These are phyloP conservation scores for Acarospora socialis DNA, from an alignment of 2,329 filamentous ascomycete genomes.

Conservation along the genomic window DNA sequence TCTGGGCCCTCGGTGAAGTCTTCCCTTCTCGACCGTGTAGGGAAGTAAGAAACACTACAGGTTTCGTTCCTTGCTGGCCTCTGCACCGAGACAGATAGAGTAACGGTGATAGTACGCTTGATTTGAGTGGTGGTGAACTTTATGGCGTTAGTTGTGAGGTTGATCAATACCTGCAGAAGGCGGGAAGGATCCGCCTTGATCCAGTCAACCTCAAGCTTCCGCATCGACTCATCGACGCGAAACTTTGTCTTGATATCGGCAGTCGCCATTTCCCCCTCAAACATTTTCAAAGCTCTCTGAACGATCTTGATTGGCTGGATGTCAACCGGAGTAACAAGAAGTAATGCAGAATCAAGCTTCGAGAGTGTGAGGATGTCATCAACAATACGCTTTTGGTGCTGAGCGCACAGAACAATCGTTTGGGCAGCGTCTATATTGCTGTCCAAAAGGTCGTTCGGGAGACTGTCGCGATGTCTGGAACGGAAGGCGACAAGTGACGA, in stretches of 20 bases:
- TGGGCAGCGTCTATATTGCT: slow-evolving; percentile 41
- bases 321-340: slow-evolving; percentile 41
- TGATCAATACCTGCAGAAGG: slow-evolving; percentile 46
- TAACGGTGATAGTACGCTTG: slow-evolving; percentile 46
- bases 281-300: slow-evolving; percentile 42
- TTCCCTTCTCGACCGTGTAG: slow-evolving; percentile 19
- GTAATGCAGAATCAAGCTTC: slow-evolving; percentile 41
- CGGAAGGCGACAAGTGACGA: slow-evolving; percentile 28
- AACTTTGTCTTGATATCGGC: slow-evolving; percentile 40
- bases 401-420: slow-evolving; percentile 41
- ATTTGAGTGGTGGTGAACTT: slow-evolving; percentile 46
- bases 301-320: slow-evolving; percentile 39
- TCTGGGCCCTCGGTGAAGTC: slow-evolving; percentile 29
- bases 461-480: slow-evolving; percentile 15
- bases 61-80: slow-evolving; percentile 28
- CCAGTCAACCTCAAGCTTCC: slow-evolving; percentile 38
- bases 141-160: slow-evolving; percentile 47
- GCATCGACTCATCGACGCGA: slow-evolving; percentile 34
- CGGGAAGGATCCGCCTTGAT: slow-evolving; percentile 43
- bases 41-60: slow-evolving; percentile 22
- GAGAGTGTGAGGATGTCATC: slow-evolving; percentile 36
- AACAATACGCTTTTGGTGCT: slow-evolving; percentile 42
- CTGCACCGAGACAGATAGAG: slow-evolving; percentile 47
- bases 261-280: slow-evolving; percentile 42
- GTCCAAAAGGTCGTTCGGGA: slow-evolving; percentile 24